Conservation (phyloP, 805 yeast genomes). For the Saturnispora zaruensis region DNA sequence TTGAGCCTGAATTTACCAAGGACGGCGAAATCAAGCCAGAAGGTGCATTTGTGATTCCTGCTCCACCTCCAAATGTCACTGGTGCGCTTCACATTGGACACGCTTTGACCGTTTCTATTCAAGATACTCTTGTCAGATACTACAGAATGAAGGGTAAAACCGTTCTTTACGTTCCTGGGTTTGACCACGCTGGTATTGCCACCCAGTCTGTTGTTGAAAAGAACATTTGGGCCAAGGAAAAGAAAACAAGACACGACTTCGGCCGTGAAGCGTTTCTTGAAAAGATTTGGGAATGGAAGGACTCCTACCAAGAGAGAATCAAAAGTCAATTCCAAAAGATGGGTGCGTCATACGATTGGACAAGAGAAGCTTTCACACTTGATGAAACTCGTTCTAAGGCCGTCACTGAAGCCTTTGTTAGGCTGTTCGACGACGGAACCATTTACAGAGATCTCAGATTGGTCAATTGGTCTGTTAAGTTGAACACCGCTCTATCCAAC, state of each 20-base stretch:
- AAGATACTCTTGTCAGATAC: slow-evolving; percentile 86
- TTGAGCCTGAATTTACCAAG: slow-evolving; percentile 73
- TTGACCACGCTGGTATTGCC: slow-evolving; percentile 98
- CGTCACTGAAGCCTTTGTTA: slow-evolving; percentile 85
- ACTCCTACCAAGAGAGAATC: slow-evolving; percentile 80
- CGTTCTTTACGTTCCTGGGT: slow-evolving; percentile 87
- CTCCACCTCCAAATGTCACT: slow-evolving; percentile 99
- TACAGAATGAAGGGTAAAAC: slow-evolving; percentile 97
- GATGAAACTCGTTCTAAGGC: slow-evolving; percentile 70
- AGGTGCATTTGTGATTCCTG: slow-evolving; percentile 84
- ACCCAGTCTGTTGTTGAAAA: slow-evolving; percentile 98
- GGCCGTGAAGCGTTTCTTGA: slow-evolving; percentile 86
- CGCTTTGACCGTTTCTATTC: slow-evolving; percentile 90
- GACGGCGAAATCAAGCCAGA: slow-evolving; percentile 73
- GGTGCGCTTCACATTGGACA: slow-evolving; percentile 99
- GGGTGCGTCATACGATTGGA: slow-evolving; percentile 98
- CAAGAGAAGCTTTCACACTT: slow-evolving; percentile 87
- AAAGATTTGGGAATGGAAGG: slow-evolving; percentile 98
- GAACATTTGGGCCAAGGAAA: slow-evolving; percentile 80
- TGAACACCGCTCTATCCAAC: slow-evolving; percentile 93
- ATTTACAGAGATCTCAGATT: slow-evolving; percentile 90
- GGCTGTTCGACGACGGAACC: slow-evolving; percentile 87
- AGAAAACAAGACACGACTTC: slow-evolving; percentile 86
- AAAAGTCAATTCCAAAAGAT: slow-evolving; percentile 74
- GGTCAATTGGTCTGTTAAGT: slow-evolving; percentile 92